Base-by-base conservation (phyloP, 2,329 filamentous ascomycete species). In the Daldinia eschscholtzii region DNA sequence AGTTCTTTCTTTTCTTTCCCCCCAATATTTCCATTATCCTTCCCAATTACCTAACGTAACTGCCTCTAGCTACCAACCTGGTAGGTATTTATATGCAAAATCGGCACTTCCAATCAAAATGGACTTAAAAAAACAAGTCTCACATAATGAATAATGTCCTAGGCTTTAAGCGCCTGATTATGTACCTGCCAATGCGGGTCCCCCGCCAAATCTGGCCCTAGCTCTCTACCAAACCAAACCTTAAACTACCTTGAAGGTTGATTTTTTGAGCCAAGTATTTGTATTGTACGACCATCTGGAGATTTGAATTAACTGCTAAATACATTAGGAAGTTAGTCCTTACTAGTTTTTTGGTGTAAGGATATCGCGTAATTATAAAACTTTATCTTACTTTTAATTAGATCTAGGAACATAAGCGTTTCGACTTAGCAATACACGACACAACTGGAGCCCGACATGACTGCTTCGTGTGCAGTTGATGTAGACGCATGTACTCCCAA, bases 301-400 rank as follows among this genome's bases (percentile, higher is more conserved):
- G 35, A 65, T 63, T 63, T 53, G 15, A 59, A 57, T 33, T 55
- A 57, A 23, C 20, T 23, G 20, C 35, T 39, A 39, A 39, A 39
- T 39, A 13, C 33, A 35, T 10, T 10, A 35, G 20, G 33, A 65
- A 48, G 41, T 39, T 44, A 39, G 35, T 55, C n/a, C 48, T 20
- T 18, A 6, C 20, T n/a, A n/a, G 9, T 33, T 48, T 57, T 59
- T 39, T 7, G 26, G 23, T 57, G 42, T 37, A 18, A 57, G 41
- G 10, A 67, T 67, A 67, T 62, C 53, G 28, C 58, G 58, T 55
- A 61, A 50, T 33, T 58, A 39, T 26, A 13, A 50, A 57, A 63
- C 30, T 44, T 55, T 64, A 69, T 66, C 62, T 33, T 30, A n/a
- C 28, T 10, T 57, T 23, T 33, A 33, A 6, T 10, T 39, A 42